Base-by-base conservation (phyloP, 2,329 filamentous ascomycete species). In the Xylaria hypoxylon region DNA sequence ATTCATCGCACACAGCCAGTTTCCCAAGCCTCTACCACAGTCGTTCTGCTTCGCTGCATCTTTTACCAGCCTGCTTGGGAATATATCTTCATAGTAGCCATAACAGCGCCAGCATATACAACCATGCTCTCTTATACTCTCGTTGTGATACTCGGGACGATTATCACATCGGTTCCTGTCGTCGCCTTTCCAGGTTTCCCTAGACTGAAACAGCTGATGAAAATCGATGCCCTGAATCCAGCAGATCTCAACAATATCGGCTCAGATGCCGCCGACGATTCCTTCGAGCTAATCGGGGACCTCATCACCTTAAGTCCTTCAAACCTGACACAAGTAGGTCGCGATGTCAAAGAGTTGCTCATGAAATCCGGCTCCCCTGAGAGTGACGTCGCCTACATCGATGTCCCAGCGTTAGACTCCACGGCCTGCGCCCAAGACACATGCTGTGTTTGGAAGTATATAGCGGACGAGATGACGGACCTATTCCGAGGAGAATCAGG, bases 381-480 rank as follows among this genome's bases (percentile, higher is more conserved):
- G 59, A 73, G 70, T 44, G 72, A 75, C 55, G 64, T 69, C 22
- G 57, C 51, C 55, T 71, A 72, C 57, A 50, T 53, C 6, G 44
- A 68, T 2, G 68, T 73, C 2, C 75, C 74, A 0, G 50, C 63
- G 0, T 55, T 70, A 33, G 59, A 65, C 35, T 75, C 77, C 6
- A 56, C 67, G 1, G 74, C 71, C 1, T 82, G 80, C 68, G 71
- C 70, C 42, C 66, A 73, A 19, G 81, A 83, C 53, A 79, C 80
- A 1, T 84, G 82, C 73, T 84, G 81, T 65, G 75, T 82, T 31
- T 84, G 81, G 82, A 77, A 80, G 65, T 77, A 81, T 71, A 79
- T 84, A 60, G 76, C 79, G 15, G 73, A 79, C 50, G 79, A 82
- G 22, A 78, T 84, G 71, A 72, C 75, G 3, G 45, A 66, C 2